Conservation (phyloP, 2,329 filamentous ascomycete species). For the Trichophyton mentagrophytes region DNA sequence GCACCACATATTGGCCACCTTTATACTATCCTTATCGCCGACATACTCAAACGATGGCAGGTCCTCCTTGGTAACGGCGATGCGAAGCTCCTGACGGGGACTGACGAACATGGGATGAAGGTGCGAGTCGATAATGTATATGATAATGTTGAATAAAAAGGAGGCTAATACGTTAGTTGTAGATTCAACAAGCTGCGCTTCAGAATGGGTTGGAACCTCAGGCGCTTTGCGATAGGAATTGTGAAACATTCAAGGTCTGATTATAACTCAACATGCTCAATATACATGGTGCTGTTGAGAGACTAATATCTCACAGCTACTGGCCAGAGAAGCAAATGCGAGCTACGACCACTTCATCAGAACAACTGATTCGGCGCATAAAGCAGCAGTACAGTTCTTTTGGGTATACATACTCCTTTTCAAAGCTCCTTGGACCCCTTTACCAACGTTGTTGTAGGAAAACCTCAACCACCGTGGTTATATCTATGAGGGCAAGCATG, state of each 20-base stretch:
- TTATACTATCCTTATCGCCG: conserved; percentile 81
- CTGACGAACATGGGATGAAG: conserved; percentile 96
- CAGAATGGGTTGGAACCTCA: conserved; percentile 60
- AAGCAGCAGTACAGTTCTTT: conserved; percentile 73
- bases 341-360: conserved; percentile 79
- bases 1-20: conserved; percentile 91
- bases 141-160: neutral
- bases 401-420: conserved; percentile 44
- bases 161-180: conserved; percentile 2
- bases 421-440: neutral
- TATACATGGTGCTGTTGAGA: neutral
- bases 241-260: conserved; percentile 58
- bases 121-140: conserved; percentile 20
- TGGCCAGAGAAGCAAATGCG: conserved; percentile 58
- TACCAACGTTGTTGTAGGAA: conserved; percentile 28
- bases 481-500: conserved; percentile 74
- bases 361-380: conserved; percentile 74
- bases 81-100: conserved; percentile 74
- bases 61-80: conserved; percentile 52
- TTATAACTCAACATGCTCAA: neutral
- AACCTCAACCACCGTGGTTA: conserved; percentile 61
- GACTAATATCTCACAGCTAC: conserved; percentile 31
- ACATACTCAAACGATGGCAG: conserved; percentile 88
- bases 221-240: conserved; percentile 77
- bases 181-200: conserved; percentile 72